Base-by-base conservation (phyloP, 495 filamentous ascomycete genomes). In the Opeltia flavorubescens region DNA sequence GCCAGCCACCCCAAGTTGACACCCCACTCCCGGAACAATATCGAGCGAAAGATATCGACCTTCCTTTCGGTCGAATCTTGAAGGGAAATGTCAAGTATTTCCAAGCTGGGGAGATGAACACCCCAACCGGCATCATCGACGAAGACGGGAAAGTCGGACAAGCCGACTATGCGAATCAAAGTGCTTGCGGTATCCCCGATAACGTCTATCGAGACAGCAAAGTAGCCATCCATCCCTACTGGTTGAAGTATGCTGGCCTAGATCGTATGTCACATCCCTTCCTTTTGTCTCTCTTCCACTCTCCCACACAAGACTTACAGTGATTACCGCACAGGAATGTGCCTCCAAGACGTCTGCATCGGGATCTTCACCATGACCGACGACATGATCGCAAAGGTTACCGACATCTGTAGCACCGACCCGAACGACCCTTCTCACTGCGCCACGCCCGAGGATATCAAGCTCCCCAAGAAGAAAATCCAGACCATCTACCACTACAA, bases 161-260 rank as follows among this genome's bases (percentile, higher is more conserved):
- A 15, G n/a, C 20, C 2, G 46, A 48, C n/a, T 24, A 39, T 24
- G 46, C 46, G 11, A 48, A 48, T 29, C 46, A 48, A 39, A 48
- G 46, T 48, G 46, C 46, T 18, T 48, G 46, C 36, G 46, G 46
- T 35, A 48, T 48, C n/a, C 46, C 46, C 13, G 46, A 48, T 13
- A 25, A 42, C 39, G 33, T 35, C 27, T 41, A 17, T 26, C 20
- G 29, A 15, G 24, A 48, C n/a, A 11, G 17, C 5, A 48, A 48
- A 23, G 35, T 26, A 15, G 46, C 46, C 9, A 48, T 48, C 6
- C 46, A 48, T 48, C 46, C 46, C 23, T 42, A 48, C 15, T 48
- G 33, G 17, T 20, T 48, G 46, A 48, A 48, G 46, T 48, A 48
- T 27, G 46, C 36, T 25, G 35, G 46, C 20, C 46, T 48, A 11